Conservation (phyloP, 1,284 basidiomycete genomes). For the Hymenochaete sp. region DNA sequence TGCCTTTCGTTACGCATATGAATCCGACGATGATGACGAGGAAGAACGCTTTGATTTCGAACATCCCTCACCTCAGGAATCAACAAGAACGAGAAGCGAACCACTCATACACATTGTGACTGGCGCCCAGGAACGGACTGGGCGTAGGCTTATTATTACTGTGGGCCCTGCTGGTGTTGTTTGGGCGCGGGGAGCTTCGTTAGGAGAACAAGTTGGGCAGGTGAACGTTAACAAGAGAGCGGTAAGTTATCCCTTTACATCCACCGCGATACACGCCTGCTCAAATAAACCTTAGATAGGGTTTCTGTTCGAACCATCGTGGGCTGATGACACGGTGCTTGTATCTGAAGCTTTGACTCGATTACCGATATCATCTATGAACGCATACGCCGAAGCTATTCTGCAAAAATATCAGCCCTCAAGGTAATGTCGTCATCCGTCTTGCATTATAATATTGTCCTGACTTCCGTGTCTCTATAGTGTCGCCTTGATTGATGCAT, state of each 20-base stretch:
- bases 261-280: background rate
- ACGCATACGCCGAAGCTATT: constrained; percentile 38
- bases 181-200: constrained; percentile 42
- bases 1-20: constrained; percentile 52
- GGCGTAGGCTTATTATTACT: constrained; percentile 33
- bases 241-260: constrained; percentile 28
- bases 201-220: constrained; percentile 44
- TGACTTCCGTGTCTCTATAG: constrained; percentile 26
- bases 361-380: constrained; percentile 45
- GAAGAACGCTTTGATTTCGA: no score
- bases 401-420: constrained; percentile 38
- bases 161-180: constrained; percentile 37
- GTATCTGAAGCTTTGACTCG: constrained; percentile 44
- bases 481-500: constrained; percentile 44
- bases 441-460: constrained; percentile 1
- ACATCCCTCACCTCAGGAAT: no score
- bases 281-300: constrained; percentile 38
- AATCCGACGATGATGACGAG: constrained; percentile 63
- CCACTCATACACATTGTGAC: no score
- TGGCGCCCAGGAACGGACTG: constrained; percentile 20
- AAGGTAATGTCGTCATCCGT: constrained; percentile 28
- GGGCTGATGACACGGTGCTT: constrained; percentile 33
- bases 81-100: no score
- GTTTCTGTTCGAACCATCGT: constrained; percentile 39
- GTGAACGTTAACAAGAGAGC: constrained; percentile 39